These are phyloP conservation scores for Hura crepitans DNA, from an alignment of 441 rosid genomes.

Conservation along the genomic window DNA sequence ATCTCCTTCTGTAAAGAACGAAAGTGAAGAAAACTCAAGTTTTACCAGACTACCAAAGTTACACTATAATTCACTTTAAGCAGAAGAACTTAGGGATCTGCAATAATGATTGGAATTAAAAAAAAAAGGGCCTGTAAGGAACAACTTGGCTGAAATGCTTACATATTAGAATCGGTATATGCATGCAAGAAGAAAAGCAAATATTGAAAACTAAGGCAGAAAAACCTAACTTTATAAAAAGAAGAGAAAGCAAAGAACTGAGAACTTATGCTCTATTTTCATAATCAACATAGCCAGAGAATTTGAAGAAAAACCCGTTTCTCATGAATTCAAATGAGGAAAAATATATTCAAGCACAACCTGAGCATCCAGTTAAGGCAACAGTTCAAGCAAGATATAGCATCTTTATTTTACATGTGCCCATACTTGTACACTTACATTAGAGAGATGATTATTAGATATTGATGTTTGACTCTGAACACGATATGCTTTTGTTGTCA, in stretches of 20 bases:
- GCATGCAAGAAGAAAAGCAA: neutral
- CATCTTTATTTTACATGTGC: neutral
- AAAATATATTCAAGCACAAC: neutral
- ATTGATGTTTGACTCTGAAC: conserved; percentile 83
- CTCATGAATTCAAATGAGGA: neutral
- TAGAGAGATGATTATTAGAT: conserved; percentile 39
- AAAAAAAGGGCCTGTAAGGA: no score
- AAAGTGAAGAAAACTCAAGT: neutral
- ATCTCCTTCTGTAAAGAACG: conserved; percentile 41
- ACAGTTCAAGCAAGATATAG: neutral
- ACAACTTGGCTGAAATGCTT: no score
- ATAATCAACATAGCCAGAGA: no score
- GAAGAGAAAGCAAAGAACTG: no score
- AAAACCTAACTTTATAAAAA: no score
- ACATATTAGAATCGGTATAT: neutral
- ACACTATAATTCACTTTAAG: neutral
- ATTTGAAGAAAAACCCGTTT: neutral
- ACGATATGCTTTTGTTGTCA: conserved; percentile 92
- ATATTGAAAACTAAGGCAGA: neutral
- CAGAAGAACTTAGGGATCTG: neutral
- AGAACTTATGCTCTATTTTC: no score
- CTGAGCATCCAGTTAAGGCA: conserved; percentile 2
- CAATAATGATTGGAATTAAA: neutral
- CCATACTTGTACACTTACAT: conserved; percentile 39
- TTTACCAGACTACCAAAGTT: neutral